A percentile compares a stretch with the other conserved stretches of the same genome.
These are phyloP conservation scores for Rhipidocladum racemiflorum DNA, from an alignment of 176 grass and related monocot species.

Conservation along the genomic window DNA sequence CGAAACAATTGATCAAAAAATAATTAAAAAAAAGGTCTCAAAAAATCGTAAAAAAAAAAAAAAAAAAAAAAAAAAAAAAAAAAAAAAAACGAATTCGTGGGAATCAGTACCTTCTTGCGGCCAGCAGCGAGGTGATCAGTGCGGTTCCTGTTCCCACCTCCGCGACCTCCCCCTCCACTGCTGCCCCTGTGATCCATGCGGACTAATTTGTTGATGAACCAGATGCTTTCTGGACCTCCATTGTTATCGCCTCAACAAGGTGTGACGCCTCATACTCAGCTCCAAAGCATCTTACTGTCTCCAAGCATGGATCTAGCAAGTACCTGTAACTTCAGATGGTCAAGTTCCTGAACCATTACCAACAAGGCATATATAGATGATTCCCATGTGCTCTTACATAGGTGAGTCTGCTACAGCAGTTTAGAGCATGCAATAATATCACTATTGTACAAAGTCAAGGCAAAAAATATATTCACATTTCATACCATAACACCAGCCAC, in stretches of 20 bases:
- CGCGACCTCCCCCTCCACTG: neutral
- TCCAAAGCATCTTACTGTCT: slow-evolving; percentile 79
- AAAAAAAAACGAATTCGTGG: neutral
- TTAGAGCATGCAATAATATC: too few relatives aligned
- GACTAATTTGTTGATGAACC: slow-evolving; percentile 43
- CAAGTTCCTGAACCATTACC: slow-evolving; percentile 22
- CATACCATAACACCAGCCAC: too few relatives aligned
- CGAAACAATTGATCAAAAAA: slow-evolving; percentile 29
- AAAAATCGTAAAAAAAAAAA: neutral
- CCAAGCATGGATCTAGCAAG: slow-evolving; percentile 87
- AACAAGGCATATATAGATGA: neutral
- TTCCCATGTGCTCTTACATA: neutral
- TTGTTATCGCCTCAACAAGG: slow-evolving; percentile 64
- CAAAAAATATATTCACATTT: too few relatives aligned
- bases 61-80: neutral
- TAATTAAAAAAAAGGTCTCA: neutral
- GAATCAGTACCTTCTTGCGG: slow-evolving; percentile 66
- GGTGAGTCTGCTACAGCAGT: too few relatives aligned
- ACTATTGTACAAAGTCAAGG: too few relatives aligned
- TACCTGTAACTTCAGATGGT: slow-evolving; percentile 61
- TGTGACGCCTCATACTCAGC: slow-evolving; percentile 71
- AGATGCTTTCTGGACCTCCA: slow-evolving; percentile 59
- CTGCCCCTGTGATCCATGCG: slow-evolving; percentile 53
- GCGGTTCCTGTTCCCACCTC: slow-evolving; percentile 42
- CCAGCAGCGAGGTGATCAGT: slow-evolving; percentile 84